Evolutionary conservation across 1,139 yeast genomes (phyloP).

Genomic region (Hyphopichia burtonii): DNA sequence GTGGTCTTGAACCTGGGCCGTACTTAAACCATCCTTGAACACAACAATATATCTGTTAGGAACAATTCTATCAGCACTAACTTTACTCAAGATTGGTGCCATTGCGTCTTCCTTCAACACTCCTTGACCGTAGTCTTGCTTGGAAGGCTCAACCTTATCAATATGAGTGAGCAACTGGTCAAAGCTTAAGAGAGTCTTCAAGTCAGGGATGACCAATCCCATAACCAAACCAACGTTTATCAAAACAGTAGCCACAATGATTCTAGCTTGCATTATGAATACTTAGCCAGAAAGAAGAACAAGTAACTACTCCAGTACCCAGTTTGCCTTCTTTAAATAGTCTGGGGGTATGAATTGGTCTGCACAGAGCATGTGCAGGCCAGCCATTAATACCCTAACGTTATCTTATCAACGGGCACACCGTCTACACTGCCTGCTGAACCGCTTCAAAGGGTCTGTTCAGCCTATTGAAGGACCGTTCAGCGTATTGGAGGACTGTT

Average conservation of each 20-base stretch:
- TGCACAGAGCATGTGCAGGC: too few relatives aligned
- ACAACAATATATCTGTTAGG: constrained; percentile 32
- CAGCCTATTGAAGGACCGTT: too few relatives aligned
- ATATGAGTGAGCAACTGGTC: constrained; percentile 1
- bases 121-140: too few relatives aligned
- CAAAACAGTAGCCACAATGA: background rate
- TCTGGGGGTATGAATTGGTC: background rate
- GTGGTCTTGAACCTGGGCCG: constrained; percentile 14
- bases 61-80: background rate
- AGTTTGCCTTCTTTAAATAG: background rate
- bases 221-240: background rate
- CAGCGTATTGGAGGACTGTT: too few relatives aligned
- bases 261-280: background rate
- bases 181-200: background rate
- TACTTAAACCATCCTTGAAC: constrained; percentile 27
- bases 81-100: constrained; percentile 2
- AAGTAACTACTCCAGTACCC: background rate
- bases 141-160: background rate
- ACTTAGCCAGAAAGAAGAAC: background rate
- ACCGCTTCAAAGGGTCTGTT: too few relatives aligned
- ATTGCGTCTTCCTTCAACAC: background rate
- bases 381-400: too few relatives aligned
- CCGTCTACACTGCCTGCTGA: too few relatives aligned
- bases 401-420: too few relatives aligned
- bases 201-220: constrained; percentile 4